Conservation (phyloP, 345 rosid species). For the Brassica napus region Da-Ae NC_063443.1:7720001-7720500, state of each 20-base stretch:
- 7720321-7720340: constrained; percentile 1
- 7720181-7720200: constrained; percentile 59
- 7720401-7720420: constrained; percentile 58
- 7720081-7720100: neutral
- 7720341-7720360: constrained; percentile 22
- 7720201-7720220: constrained; percentile 45
- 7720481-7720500: constrained; percentile 85
- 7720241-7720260: constrained; percentile 9
- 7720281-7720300: neutral
- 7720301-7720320: neutral
- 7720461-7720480: constrained; percentile 86
- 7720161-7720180: constrained; percentile 94
- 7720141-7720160: constrained; percentile 95
- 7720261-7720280: neutral
- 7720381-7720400: too few relatives aligned
- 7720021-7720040: neutral
- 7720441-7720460: constrained; percentile 82
- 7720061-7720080: neutral
- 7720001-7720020: constrained; percentile 56
- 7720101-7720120: constrained; percentile 64
- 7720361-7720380: too few relatives aligned
- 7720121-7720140: constrained; percentile 88
- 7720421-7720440: constrained; percentile 96
- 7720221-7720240: constrained; percentile 9
- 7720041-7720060: constrained; percentile 1